Evolutionary conservation across 768 basidiomycete species (phyloP), one percentile per base, ranked within the genome.

Genomic region (Daedaleopsis sinensis): DNA sequence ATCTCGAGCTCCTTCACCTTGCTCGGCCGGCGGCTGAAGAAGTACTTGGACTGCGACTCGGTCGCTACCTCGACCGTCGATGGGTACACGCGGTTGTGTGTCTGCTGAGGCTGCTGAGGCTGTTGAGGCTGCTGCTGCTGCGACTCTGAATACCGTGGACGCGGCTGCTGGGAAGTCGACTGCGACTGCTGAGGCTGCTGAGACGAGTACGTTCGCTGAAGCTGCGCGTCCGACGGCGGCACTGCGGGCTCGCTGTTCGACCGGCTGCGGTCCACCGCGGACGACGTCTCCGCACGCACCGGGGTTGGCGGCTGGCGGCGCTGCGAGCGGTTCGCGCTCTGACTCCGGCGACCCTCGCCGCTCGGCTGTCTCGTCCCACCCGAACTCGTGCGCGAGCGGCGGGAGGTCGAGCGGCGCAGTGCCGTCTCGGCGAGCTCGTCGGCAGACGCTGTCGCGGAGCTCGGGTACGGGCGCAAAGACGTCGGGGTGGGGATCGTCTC

Each of bases 1-100:
- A 79, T 77, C 54, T 80, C 73, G 44, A 74, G 73, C 7, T 74
- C 76, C 62, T 74, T 74, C 49, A 68, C 65, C 52, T 62, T 55
- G 36, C 57, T 57, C 62, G 70, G 68, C 62, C 58, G 39, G n/a
- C 68, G 67, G 42, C 73, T 69, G 46, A 74, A 74, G 78, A 78
- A 59, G 59, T 65, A 68, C 21, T 43, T 54, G 21, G 58, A 18
- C 42, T 47, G 51, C 44, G 42, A 52, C 54, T 68, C 67, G 39
- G 64, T 43, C 27, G 61, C 52, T 35, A 68, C 62, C 57, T 67
- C 66, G 23, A 67, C 66, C 50, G 61, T 65, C 35, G 61, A 65
- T 38, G 67, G 61, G 54, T 23, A 58, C 16, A 47, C 47, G 7
- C 64, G 64, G 19, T 8, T 49, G 55, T 59, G 54, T 10, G 32